Conservation (phyloP, 768 basidiomycete genomes). For the Trametes coccinea region DNA sequence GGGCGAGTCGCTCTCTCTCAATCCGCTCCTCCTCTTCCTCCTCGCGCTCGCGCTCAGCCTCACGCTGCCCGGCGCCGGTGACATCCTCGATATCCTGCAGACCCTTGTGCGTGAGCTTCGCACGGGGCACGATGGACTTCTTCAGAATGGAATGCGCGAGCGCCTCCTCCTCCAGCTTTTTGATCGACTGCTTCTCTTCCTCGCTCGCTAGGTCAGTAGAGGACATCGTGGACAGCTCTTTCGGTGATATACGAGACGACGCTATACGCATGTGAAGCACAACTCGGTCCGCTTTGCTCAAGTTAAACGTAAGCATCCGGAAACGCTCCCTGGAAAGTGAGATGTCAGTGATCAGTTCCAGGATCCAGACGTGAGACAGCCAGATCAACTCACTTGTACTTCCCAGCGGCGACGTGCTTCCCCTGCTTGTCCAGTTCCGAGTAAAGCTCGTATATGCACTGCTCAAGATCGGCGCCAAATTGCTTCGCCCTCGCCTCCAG, state of each 20-base stretch:
- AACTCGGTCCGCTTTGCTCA: conserved; percentile 79
- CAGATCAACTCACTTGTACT: conserved; percentile 70
- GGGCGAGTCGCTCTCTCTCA: conserved; percentile 67
- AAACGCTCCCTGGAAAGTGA: conserved; percentile 70
- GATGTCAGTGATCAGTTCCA: neutral
- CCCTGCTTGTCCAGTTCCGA: conserved; percentile 76
- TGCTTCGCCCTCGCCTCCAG: conserved; percentile 57
- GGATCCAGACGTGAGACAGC: neutral
- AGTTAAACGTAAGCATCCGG: conserved; percentile 86
- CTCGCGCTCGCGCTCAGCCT: conserved; percentile 61
- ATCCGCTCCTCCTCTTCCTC: conserved; percentile 55
- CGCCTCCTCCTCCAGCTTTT: conserved; percentile 77
- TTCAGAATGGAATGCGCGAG: conserved; percentile 83
- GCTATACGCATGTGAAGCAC: conserved; percentile 79
- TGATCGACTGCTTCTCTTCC: conserved; percentile 81
- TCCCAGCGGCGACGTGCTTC: conserved; percentile 60
- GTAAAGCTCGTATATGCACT: conserved; percentile 72
- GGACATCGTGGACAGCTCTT: conserved; percentile 80
- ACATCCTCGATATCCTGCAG: conserved; percentile 86
- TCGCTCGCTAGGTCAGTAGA: conserved; percentile 89
- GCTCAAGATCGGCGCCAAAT: conserved; percentile 74
- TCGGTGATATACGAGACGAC: conserved; percentile 61
- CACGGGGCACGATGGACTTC: conserved; percentile 60
- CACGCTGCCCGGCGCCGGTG: conserved; percentile 47
- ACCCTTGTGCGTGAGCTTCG: conserved; percentile 93